Evolutionary conservation across 2,329 filamentous ascomycete species (phyloP).

Genomic region (Byssothecium circinans): DNA sequence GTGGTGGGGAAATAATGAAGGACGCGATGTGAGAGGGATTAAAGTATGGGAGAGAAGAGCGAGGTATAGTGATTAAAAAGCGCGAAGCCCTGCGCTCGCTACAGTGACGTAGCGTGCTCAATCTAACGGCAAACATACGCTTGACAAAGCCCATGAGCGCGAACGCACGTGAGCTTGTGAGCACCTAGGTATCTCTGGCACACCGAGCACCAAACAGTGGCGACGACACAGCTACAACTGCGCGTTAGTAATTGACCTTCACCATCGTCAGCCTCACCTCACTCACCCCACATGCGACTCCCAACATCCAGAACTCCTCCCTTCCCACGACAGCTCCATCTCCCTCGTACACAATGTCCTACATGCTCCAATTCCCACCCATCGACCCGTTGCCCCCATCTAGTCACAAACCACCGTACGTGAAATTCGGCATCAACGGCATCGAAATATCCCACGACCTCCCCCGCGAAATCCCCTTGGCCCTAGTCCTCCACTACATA

Average conservation of each 20-base stretch:
- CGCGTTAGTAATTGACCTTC: too few relatives aligned
- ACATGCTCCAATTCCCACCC: constrained; percentile 25
- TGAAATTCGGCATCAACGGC: constrained; percentile 24
- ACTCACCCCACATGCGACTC: too few relatives aligned
- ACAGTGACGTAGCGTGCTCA: background rate
- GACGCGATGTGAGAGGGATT: background rate
- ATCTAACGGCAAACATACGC: too few relatives aligned
- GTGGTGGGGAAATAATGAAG: too few relatives aligned
- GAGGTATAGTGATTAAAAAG: background rate
- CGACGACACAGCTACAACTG: too few relatives aligned
- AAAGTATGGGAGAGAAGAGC: background rate
- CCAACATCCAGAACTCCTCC: background rate
- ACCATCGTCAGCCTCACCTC: too few relatives aligned
- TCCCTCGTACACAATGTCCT: constrained; percentile 18
- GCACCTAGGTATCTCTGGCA: too few relatives aligned
- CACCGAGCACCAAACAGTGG: too few relatives aligned
- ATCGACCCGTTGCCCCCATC: constrained; percentile 9
- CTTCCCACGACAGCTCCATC: background rate
- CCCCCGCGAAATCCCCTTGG: constrained; percentile 22
- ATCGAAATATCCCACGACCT: constrained; percentile 12
- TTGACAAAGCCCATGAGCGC: too few relatives aligned
- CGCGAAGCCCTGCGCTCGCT: background rate
- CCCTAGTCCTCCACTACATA: constrained; percentile 22
- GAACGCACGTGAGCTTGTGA: too few relatives aligned
- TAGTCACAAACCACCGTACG: constrained; percentile 20